Base-by-base conservation (phyloP, 768 basidiomycete species). In the Russula sp. region DNA sequence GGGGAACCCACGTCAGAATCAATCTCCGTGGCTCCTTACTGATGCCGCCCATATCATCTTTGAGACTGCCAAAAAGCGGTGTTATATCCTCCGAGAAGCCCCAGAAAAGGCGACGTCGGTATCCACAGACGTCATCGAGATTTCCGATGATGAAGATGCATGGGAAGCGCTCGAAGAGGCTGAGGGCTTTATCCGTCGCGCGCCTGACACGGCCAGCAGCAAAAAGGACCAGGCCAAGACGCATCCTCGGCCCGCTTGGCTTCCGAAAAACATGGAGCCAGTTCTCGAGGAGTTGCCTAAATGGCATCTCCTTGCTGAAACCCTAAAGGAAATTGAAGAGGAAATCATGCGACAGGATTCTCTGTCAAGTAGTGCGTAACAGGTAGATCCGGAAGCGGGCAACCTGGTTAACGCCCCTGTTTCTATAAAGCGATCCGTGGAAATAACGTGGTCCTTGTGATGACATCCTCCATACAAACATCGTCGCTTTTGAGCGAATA, bases 201-300 rank as follows among this genome's bases (percentile, higher is more conserved):
- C 56, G 50, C 22, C 53, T 40, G 40, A 72, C 37, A 14, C 44
- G 31, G 56, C n/a, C 20, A 39, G 54, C 9, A 66, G 67, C 56
- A 50, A 18, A 66, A 9, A 53, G 37, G 59, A 72, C 64, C 32
- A 35, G 52, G 20, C 54, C 18, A 58, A 68, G 59, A 42, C 61
- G 62, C 67, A 57, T 69, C 72, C 68, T 42, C 75, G 80, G 39
- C 79, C 81, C 4, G 70, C 73, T 27, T 91, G 92, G 87, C 71
- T 93, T 22, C 90, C 94, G 0, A 78, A 82, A 10, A 86, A 85
- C 1, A 85, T 95, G 73, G 85, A 92, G 50, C 91, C 93, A 0
- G 84, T 94, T 0, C 78, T 98, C 27, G 97, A 98, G 74, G 97
- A 98, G 70, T 81, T 91, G 49, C 95, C 95, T 0, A 99, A 99